Evolutionary conservation across 768 basidiomycete genomes (phyloP), one percentile per base, ranked within the genome.

Genomic region (Hortiboletus flavorubellus): DNA sequence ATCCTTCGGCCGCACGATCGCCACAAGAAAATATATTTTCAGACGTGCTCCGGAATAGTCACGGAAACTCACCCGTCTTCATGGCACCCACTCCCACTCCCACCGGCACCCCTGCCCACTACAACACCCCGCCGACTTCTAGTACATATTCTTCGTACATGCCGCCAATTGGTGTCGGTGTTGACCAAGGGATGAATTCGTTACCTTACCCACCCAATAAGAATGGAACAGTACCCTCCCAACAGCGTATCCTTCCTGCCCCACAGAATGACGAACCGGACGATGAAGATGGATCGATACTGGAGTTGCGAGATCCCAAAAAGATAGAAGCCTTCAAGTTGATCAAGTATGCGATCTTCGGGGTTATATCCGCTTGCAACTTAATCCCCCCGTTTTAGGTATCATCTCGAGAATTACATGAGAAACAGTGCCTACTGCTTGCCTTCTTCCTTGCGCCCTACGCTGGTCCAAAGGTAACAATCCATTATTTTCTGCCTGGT

Each of bases 341-440:
- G 15, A 87, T 93, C 56, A 81, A 83, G 90, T 90, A 64, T 14
- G 83, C 71, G 37, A 21, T 40, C 16, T 26, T 49, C 44, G 18
- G 12, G 26, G 33, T 10, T 23, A 15, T 39, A n/a, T 38, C n/a
- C 7, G 10, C 37, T 46, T 51, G 37, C 29, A 40, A 44, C 41
- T 59, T 18, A 59, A 43, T 9, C 42, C 42, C 31, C 31, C 26
- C 42, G 29, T 37, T 43, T 10, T 48, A 92, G 91, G 56, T 95
- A 96, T 70, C 95, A 98, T 66, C 77, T 98, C 46, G 89, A 93
- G 62, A 96, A 96, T 63, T 93, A 85, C 68, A 87, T 85, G 66
- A 78, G 88, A 57, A 95, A 95, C 63, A 86, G 85, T 40, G 80
- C 82, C 11, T 98, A 98, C 67, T 91, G 89, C 64, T 76, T 98